Evolutionary conservation across 306 rosid genomes (phyloP), one percentile per base, ranked within the genome.

Genomic region (Begonia loranthoides): DNA sequence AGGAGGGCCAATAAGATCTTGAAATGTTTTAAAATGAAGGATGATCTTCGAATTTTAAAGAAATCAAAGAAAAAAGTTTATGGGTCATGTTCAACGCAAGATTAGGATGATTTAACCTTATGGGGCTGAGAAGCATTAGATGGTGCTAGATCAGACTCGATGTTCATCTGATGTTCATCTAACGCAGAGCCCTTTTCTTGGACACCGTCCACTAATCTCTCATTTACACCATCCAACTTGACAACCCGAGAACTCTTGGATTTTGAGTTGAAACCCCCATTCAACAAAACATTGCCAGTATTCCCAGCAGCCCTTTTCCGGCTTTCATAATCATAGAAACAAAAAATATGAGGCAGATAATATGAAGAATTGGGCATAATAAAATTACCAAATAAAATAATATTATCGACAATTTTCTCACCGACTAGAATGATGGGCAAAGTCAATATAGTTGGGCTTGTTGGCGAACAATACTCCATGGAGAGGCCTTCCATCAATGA

Each of bases 401-500:
- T 45, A 43, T 43, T 11, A 38, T 44, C 6, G 36, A 49, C 16
- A 36, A 41, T 47, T 19, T 41, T 54, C 75, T 60, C 65, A 83
- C 99, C 99, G 70, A 54, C 73, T 58, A 56, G 63, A 67, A 55
- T 69, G 70, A 69, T 40, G 66, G 43, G 77, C 36, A 34, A 68
- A 45, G 54, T 56, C 68, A 60, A 24, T 34, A 49, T 72, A 41
- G 60, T 54, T 74, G 57, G 82, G 69, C 61, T 73, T 74, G 81
- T 68, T 78, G 60, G 76, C 43, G 68, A 90, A 80, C 62, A 90
- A 61, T 50, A 90, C 14, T 65, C 99, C 99, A 13, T 73, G 86
- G 56, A 90, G 84, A 61, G 79, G 94, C 83, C 75, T 90, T 66
- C 99, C 99, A 57, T 90, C 96, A 34, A 90, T 79, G 51, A 77